These are phyloP conservation scores for Ceratorhiza oryzae-sativae DNA, from an alignment of 1,284 basidiomycete genomes.

Conservation along the genomic window DNA sequence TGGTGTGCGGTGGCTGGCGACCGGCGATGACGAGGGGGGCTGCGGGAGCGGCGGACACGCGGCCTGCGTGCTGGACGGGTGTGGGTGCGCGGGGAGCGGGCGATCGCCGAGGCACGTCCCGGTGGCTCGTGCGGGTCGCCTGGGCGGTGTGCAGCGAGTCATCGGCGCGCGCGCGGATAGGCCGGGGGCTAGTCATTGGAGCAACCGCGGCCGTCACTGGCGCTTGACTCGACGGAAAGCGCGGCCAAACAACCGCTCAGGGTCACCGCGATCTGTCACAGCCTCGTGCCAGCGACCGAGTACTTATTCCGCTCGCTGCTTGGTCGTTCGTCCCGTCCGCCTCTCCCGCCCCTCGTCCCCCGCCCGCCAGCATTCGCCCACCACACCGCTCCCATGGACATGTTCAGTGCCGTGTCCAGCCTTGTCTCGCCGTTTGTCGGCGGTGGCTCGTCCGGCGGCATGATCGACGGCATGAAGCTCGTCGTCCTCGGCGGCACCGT, in stretches of 20 bases:
- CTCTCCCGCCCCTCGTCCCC: neutral
- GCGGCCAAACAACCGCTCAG: neutral
- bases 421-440: slow-evolving; percentile 80
- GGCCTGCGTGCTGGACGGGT: neutral
- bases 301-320: neutral
- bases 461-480: slow-evolving; percentile 84
- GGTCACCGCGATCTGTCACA: slow-evolving; percentile 5
- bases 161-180: neutral
- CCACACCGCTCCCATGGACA: slow-evolving; percentile 64
- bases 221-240: slow-evolving; percentile 9
- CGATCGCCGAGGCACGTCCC: neutral
- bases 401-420: slow-evolving; percentile 63
- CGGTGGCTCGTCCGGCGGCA: slow-evolving; percentile 72
- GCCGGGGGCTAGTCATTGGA: neutral
- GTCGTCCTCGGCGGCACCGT: slow-evolving; percentile 84
- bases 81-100: neutral
- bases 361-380: neutral
- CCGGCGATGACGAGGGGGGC: neutral
- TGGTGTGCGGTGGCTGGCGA: neutral
- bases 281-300: slow-evolving; percentile 5
- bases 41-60: neutral
- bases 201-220: neutral
- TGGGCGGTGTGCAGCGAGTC: neutral
- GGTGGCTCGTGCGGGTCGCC: neutral
- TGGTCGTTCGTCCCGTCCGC: neutral